phyloP scores from a whole-genome alignment of 441 rosid genomes.

The Populus hybrid region DNA sequence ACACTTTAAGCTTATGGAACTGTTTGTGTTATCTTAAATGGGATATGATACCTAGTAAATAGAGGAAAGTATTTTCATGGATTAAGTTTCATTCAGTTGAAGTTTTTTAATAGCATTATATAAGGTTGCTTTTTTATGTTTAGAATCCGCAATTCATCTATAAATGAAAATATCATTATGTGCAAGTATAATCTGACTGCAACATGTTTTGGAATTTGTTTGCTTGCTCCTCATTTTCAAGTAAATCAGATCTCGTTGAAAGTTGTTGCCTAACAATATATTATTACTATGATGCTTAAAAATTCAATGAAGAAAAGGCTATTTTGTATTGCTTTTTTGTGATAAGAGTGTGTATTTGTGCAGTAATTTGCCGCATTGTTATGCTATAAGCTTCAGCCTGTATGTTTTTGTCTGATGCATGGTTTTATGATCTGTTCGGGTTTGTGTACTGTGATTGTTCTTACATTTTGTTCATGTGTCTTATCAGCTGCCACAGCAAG shows the following conservation, averaged over 20 bases:
- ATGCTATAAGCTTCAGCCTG: background rate
- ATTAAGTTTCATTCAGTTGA: no score
- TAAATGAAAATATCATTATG: background rate
- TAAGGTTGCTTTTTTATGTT: background rate
- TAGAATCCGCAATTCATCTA: background rate
- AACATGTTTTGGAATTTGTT: background rate
- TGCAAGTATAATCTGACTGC: background rate
- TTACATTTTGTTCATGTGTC: conserved; percentile 27
- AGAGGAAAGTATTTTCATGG: no score
- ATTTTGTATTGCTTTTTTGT: background rate
- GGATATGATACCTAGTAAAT: no score
- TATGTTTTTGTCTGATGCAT: background rate
- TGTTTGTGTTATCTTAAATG: background rate
- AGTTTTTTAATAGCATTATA: background rate
- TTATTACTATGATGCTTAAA: background rate
- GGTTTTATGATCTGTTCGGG: background rate
- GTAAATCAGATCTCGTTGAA: background rate
- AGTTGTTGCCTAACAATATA: background rate
- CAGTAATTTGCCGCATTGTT: background rate
- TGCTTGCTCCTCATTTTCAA: background rate
- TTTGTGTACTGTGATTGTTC: conserved; percentile 1
- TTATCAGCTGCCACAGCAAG: conserved; percentile 81
- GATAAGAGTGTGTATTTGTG: background rate
- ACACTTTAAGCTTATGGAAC: background rate
- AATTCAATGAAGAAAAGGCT: background rate